phyloP scores from a whole-genome alignment of 1,284 basidiomycete genomes.

The Leccinum insigne region DNA sequence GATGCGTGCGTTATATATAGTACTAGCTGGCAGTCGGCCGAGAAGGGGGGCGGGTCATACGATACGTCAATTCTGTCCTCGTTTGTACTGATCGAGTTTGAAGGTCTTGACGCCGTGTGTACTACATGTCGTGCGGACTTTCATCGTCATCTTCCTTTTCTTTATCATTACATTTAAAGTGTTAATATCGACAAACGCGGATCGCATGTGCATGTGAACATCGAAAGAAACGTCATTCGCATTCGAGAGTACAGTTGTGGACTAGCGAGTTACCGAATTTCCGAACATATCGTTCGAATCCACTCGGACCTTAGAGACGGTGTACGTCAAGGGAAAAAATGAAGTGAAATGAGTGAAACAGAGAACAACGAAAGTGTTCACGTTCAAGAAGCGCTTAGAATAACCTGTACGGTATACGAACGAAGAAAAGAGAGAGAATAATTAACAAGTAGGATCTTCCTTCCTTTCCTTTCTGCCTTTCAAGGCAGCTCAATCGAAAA shows the following conservation, averaged over 20 bases:
- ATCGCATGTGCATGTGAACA: background rate
- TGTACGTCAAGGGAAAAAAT: background rate
- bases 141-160: background rate
- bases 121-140: background rate
- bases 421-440: background rate
- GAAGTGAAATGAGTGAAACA: background rate
- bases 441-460: background rate
- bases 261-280: background rate
- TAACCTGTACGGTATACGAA: background rate
- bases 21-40: background rate
- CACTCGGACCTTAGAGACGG: background rate
- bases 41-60: background rate
- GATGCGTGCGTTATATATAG: background rate
- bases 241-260: background rate
- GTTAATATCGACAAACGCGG: constrained; percentile 13
- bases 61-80: background rate
- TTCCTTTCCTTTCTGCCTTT: constrained; percentile 4
- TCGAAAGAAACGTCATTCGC: background rate
- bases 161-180: background rate
- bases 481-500: background rate
- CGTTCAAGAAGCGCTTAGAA: background rate
- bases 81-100: background rate
- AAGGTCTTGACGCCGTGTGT: background rate
- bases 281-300: background rate
- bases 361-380: background rate